Conservation (phyloP, 1,139 yeast genomes). For the Yamadazyma triangularis region DNA sequence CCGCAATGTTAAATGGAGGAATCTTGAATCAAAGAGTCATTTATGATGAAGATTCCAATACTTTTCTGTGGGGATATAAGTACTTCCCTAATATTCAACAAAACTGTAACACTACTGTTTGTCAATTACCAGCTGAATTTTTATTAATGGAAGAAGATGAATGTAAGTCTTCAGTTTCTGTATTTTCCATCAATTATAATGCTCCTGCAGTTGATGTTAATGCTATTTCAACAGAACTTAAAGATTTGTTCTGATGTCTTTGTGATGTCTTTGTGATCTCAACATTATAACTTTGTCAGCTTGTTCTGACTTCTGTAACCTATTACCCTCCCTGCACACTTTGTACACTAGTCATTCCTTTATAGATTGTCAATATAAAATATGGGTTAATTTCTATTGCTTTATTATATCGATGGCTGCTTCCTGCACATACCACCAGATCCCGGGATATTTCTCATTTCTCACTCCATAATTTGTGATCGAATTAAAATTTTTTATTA, state of each 20-base stretch:
- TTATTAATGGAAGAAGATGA: constrained; percentile 17
- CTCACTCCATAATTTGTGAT: too few relatives aligned
- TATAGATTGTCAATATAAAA: too few relatives aligned
- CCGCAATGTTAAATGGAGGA: constrained; percentile 37
- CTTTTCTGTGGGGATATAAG: constrained; percentile 7
- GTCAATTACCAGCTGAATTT: constrained; percentile 32
- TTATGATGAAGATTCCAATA: constrained; percentile 17
- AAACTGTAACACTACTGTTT: constrained; percentile 20
- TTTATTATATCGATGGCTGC: too few relatives aligned
- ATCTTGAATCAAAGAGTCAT: constrained; percentile 23
- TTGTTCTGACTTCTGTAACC: too few relatives aligned
- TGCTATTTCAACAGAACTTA: neutral
- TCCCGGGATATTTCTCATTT: too few relatives aligned
- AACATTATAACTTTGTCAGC: too few relatives aligned
- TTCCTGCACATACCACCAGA: too few relatives aligned
- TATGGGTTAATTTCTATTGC: too few relatives aligned
- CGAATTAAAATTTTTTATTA: constrained; percentile 1
- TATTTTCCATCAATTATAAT: constrained; percentile 37
- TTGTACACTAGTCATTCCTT: too few relatives aligned
- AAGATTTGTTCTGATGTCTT: neutral
- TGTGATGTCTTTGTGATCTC: too few relatives aligned
- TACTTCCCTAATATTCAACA: constrained; percentile 7
- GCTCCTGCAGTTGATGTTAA: constrained; percentile 11
- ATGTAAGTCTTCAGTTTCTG: constrained; percentile 35
- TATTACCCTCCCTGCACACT: too few relatives aligned